Evolutionary conservation across 257 asterid species (phyloP).

Genomic region (Capsicum baccatum): DNA sequence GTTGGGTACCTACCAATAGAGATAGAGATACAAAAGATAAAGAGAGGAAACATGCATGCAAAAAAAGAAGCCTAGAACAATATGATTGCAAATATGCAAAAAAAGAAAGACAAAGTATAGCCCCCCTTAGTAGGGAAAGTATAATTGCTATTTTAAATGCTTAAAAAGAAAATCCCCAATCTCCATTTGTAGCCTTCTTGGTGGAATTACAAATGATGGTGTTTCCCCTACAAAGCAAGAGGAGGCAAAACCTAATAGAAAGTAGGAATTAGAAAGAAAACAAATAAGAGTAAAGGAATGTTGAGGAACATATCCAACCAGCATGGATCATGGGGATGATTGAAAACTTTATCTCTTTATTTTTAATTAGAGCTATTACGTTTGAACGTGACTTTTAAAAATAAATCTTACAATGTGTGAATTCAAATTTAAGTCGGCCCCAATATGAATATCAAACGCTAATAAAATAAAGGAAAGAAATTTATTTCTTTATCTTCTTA

Average conservation of each 20-base stretch:
- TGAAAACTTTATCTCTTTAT: no score
- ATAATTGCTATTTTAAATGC: constrained; percentile 9
- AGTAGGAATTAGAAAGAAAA: no score
- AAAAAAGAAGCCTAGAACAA: background rate
- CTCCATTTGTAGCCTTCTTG: background rate
- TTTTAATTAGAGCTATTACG: no score
- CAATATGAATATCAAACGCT: no score
- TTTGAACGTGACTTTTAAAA: no score
- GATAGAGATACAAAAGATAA: background rate
- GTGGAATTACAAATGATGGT: constrained; percentile 16
- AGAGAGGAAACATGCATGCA: background rate
- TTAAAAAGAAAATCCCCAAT: background rate
- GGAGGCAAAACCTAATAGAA: background rate
- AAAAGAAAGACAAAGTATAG: background rate
- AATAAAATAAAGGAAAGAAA: no score
- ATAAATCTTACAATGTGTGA: no score
- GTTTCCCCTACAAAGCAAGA: background rate
- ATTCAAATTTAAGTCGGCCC: no score
- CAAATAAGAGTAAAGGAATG: background rate
- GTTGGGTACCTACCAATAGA: background rate
- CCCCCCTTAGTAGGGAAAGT: background rate
- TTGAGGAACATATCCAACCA: background rate
- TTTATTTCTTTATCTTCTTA: no score
- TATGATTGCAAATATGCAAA: background rate
- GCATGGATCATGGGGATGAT: background rate